Conservation (phyloP, 371 early-diverging fungal genomes). For the Zancudomyces culisetae region DNA sequence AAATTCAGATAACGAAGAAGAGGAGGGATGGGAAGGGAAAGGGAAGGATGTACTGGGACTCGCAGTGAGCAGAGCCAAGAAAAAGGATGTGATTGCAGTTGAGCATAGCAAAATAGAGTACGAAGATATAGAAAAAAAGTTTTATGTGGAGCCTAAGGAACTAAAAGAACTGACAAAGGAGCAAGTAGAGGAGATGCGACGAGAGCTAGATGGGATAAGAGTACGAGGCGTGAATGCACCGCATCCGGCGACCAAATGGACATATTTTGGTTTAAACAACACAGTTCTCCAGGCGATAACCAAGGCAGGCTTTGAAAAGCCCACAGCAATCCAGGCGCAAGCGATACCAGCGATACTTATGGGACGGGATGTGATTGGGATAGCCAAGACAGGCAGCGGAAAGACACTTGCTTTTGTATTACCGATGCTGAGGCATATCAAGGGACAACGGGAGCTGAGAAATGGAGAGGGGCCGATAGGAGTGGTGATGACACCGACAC, state of each 20-base stretch:
- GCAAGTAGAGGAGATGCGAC: conserved; percentile 64
- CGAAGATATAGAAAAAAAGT: conserved; percentile 80
- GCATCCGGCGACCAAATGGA: conserved; percentile 87
- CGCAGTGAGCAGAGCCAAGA: conserved; percentile 63
- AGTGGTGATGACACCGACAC: conserved; percentile 96
- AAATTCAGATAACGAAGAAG: conserved; percentile 5
- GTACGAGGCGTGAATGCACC: conserved; percentile 70
- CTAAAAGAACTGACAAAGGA: conserved; percentile 57
- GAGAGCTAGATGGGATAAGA: conserved; percentile 84
- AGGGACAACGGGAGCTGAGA: conserved; percentile 75
- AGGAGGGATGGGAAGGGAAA: conserved; percentile 6
- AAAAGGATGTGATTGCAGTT: conserved; percentile 78
- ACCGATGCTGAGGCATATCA: conserved; percentile 94
- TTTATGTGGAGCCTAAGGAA: conserved; percentile 92
- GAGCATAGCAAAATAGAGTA: conserved; percentile 77
- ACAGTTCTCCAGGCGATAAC: conserved; percentile 17
- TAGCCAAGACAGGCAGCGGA: conserved; percentile 99
- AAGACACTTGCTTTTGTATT: conserved; percentile 93
- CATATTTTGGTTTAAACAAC: conserved; percentile 68
- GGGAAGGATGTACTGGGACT: conserved; percentile 22
- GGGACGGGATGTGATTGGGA: conserved; percentile 94
- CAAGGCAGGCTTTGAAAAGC: conserved; percentile 57
- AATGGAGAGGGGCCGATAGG: conserved; percentile 83
- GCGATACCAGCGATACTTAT: conserved; percentile 94
- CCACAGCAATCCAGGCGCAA: conserved; percentile 93